phyloP scores from a whole-genome alignment of 768 basidiomycete species.

The Mycena kentingensis region DNA sequence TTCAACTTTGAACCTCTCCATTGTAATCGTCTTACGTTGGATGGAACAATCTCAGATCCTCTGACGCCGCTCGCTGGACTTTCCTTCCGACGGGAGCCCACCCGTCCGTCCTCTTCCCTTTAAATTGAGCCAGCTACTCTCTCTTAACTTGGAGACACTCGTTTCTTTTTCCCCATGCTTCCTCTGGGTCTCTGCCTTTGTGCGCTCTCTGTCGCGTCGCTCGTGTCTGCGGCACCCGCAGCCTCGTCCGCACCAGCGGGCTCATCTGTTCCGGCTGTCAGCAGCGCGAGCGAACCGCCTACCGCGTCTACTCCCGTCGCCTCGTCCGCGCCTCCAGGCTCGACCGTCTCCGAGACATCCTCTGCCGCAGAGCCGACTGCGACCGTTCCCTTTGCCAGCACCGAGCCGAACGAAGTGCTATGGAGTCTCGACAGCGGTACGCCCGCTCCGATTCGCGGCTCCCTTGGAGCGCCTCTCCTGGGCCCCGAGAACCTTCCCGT shows the following conservation, averaged over 20 bases:
- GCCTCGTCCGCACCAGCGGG: slow-evolving; percentile 19
- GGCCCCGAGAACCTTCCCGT: slow-evolving; percentile 44
- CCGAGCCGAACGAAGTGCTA: slow-evolving; percentile 48
- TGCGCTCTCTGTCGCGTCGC: slow-evolving; percentile 35
- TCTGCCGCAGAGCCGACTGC: slow-evolving; percentile 36
- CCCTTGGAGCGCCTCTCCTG: slow-evolving; percentile 42
- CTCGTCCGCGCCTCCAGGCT: slow-evolving; percentile 3
- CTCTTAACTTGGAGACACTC: neutral
- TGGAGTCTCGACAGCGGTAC: slow-evolving; percentile 32
- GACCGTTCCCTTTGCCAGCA: slow-evolving; percentile 46
- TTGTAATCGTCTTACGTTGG: too few species aligned
- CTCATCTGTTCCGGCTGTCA: slow-evolving; percentile 17
- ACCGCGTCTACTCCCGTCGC: slow-evolving; percentile 7
- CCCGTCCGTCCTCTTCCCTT: too few species aligned
- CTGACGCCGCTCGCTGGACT: too few species aligned
- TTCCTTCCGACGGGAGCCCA: too few species aligned
- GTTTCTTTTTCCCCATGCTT: slow-evolving; percentile 34
- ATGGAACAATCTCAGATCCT: too few species aligned
- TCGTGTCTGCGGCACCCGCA: slow-evolving; percentile 22
- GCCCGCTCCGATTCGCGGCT: slow-evolving; percentile 41
- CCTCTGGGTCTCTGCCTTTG: slow-evolving; percentile 37
- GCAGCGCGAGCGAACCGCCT: slow-evolving; percentile 13
- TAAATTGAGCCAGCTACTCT: neutral
- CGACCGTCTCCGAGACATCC: slow-evolving; percentile 14
- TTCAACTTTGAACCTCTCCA: too few species aligned